Percentiles rank a stretch among this genome's conserved stretches.
These are phyloP conservation scores for Eleusine indica DNA, from an alignment of 176 grass and related monocot species.

Conservation along the genomic window DNA sequence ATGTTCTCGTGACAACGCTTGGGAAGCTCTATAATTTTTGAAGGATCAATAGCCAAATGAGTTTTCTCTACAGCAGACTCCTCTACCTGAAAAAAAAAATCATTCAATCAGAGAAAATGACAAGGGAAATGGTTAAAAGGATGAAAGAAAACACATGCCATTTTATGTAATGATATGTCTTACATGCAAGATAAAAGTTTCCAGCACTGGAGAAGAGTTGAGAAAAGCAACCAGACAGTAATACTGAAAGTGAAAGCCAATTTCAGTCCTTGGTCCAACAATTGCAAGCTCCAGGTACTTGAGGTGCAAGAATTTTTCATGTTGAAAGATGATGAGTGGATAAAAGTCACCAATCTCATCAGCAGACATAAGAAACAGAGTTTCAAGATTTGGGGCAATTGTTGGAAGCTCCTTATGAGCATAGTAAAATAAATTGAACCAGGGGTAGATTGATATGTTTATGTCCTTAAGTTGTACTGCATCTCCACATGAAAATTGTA, in stretches of 20 bases:
- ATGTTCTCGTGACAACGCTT: background rate
- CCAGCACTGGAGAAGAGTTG: conserved; percentile 26
- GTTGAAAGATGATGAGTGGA: background rate
- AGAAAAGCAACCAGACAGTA: conserved; percentile 29
- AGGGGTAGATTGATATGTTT: background rate
- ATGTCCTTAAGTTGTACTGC: background rate
- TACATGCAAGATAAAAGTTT: conserved; percentile 25
- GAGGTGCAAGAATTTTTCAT: conserved; percentile 27
- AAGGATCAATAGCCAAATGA: background rate
- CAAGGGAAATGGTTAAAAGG: background rate
- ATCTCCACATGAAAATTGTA: too few species aligned
- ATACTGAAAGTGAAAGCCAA: background rate
- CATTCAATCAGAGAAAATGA: background rate
- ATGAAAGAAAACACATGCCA: background rate
- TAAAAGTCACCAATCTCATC: conserved; percentile 10
- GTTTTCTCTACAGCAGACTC: background rate
- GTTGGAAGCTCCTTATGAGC: conserved; percentile 16
- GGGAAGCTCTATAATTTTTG: background rate
- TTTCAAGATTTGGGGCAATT: conserved; percentile 33
- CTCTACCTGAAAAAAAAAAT: background rate
- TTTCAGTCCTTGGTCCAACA: background rate
- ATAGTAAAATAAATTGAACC: conserved; percentile 21
- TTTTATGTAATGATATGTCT: background rate
- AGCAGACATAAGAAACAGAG: conserved; percentile 5
- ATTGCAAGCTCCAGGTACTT: conserved; percentile 31